These are phyloP conservation scores for Taiwanofungus camphoratus DNA, from an alignment of 1,284 basidiomycete genomes.

Conservation along the genomic window DNA sequence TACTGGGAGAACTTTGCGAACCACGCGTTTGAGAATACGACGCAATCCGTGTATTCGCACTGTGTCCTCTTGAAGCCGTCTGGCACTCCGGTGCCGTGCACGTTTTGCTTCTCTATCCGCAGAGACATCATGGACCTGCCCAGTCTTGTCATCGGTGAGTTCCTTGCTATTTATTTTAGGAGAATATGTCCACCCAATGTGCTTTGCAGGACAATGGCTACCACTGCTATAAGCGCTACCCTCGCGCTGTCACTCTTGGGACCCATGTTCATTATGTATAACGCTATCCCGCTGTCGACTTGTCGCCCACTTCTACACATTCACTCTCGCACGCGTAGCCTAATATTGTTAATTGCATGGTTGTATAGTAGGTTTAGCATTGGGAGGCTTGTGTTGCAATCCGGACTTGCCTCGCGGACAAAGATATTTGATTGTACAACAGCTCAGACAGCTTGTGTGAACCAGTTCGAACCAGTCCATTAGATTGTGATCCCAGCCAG, in stretches of 20 bases:
- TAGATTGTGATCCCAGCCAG: too few species aligned
- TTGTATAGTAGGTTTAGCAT: too few species aligned
- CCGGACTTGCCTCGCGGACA: too few species aligned
- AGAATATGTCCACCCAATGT: conserved; percentile 79
- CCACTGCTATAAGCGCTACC: conserved; percentile 51
- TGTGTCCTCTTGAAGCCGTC: conserved; percentile 81
- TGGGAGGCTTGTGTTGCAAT: too few species aligned
- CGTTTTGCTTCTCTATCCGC: conserved; percentile 91
- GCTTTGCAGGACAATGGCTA: conserved; percentile 66
- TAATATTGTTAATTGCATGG: too few species aligned
- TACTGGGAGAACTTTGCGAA: conserved; percentile 95
- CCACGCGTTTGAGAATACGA: conserved; percentile 94
- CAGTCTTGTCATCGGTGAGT: conserved; percentile 76
- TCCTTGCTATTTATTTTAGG: conserved; percentile 22
- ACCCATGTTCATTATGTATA: conserved; percentile 6
- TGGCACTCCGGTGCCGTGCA: conserved; percentile 78
- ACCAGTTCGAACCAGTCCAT: too few species aligned
- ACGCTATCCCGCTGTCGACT: conserved; percentile 9
- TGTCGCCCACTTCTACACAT: not conserved
- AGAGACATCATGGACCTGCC: conserved; percentile 86
- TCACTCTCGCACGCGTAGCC: not conserved
- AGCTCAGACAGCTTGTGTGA: too few species aligned
- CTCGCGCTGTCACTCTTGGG: conserved; percentile 5
- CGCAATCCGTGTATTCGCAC: conserved; percentile 90
- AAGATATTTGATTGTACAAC: too few species aligned